Evolutionary conservation across 257 asterid species (phyloP), one percentile per base, ranked within the genome.

Genomic region (Scutellaria galericulata): DNA sequence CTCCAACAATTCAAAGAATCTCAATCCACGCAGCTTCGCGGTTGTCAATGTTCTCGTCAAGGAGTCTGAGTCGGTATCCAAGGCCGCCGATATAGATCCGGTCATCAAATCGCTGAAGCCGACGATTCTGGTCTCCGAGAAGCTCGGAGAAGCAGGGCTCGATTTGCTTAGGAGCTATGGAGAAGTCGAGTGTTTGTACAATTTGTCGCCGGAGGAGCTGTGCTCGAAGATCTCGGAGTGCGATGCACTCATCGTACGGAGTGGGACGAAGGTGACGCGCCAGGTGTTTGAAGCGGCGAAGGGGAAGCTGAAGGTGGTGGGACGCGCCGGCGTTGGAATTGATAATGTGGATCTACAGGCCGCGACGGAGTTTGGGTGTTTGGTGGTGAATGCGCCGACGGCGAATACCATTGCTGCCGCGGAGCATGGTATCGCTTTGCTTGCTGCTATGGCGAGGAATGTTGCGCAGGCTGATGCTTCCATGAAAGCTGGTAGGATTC

Each of bases 311-410:
- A 93, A 86, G 84, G 97, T 93, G 6, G 98, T 90, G 0, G 98
- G 98, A 4, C 84, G 98, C 54, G 98, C 98, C 6, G 98, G 98
- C 4, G 98, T 93, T 5, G 98, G 98, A 37, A 93, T 93, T 42
- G 98, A 93, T 24, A 93, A 93, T 66, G 98, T 93, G 76, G 98
- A 93, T 90, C 96, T 93, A 78, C 96, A 87, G 78, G 97, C 97
- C 13, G 98, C 98, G 9, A 93, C 98, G 42, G 98, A 93, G 81
- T 79, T 75, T 9, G 98, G 98, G 1, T 93, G 98, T 47, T 80
- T 93, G 53, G 97, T 93, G n/a, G 97, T 93, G 13, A 93, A 93
- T 72, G 98, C 98, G 9, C 98, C 98, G 11, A 90, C 98, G 18
- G 98, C 98, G 3, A 93, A 93, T 35, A 93, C 98, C 44, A 86